Conservation (phyloP, 1,284 basidiomycete genomes). For the Thelephora terrestris region DNA sequence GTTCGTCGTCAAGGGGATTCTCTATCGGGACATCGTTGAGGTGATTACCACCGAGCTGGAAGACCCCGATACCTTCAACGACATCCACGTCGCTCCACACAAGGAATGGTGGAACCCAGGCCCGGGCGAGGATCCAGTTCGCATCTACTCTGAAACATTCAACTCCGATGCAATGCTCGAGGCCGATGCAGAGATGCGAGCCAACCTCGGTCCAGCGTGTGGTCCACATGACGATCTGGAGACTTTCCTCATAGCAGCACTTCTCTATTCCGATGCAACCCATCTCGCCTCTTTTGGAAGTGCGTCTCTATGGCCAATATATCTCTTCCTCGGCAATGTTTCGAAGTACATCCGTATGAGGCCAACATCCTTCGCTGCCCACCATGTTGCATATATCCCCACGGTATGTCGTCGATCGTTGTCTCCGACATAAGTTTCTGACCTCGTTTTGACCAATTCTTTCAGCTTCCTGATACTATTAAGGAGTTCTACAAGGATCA, state of each 20-base stretch:
- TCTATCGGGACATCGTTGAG: slow-evolving; percentile 4
- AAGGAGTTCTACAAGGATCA: neutral
- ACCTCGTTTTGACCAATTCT: neutral
- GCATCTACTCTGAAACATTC: slow-evolving; percentile 13
- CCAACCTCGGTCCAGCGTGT: slow-evolving; percentile 7
- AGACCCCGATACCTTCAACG: neutral
- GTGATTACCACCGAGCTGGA: slow-evolving; percentile 7
- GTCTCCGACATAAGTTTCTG: neutral
- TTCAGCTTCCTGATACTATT: neutral
- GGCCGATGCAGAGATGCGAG: slow-evolving; percentile 12
- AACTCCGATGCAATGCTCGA: slow-evolving; percentile 13
- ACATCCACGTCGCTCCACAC: slow-evolving; percentile 9
- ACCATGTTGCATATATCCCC: slow-evolving; percentile 15
- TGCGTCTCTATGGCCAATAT: slow-evolving; percentile 25
- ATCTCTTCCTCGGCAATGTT: slow-evolving; percentile 24
- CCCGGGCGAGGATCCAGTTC: slow-evolving; percentile 6
- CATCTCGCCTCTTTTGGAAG: slow-evolving; percentile 23
- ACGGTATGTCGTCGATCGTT: slow-evolving; percentile 13
- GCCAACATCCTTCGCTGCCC: slow-evolving; percentile 12
- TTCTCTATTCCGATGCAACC: slow-evolving; percentile 26
- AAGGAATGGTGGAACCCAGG: slow-evolving; percentile 5
- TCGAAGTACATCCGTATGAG: slow-evolving; percentile 20
- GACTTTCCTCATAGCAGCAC: slow-evolving; percentile 16
- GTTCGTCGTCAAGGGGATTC: slow-evolving; percentile 4
- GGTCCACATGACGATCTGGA: slow-evolving; percentile 13